Evolutionary conservation across 495 filamentous ascomycete genomes (phyloP).

Genomic region (Trichoderma erinaceum): DNA sequence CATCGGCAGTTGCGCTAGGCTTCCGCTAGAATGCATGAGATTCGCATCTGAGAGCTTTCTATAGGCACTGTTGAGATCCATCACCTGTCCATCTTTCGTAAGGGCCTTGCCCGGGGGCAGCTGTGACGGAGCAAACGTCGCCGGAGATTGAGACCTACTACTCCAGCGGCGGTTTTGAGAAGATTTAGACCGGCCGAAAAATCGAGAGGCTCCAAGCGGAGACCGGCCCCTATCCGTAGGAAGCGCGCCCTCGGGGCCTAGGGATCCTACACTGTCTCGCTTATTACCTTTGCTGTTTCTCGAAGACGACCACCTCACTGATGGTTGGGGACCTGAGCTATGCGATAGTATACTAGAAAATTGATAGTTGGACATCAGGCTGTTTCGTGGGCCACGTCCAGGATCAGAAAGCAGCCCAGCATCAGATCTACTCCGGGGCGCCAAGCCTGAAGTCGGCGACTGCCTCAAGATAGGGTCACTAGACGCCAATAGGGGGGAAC

Average conservation of each 20-base stretch:
- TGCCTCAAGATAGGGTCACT: slow-evolving; percentile 16
- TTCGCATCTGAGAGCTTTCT: slow-evolving; percentile 60
- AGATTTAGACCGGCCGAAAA: slow-evolving; percentile 53
- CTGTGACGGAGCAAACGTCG: slow-evolving; percentile 32
- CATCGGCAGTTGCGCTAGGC: slow-evolving; percentile 46
- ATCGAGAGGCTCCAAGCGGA: slow-evolving; percentile 37
- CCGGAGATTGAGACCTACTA: slow-evolving; percentile 56
- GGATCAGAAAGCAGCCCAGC: slow-evolving; percentile 39
- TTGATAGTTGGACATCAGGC: slow-evolving; percentile 45
- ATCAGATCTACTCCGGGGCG: slow-evolving; percentile 46
- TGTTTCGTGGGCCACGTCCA: slow-evolving; percentile 30
- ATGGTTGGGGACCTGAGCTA: neutral
- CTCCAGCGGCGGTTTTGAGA: slow-evolving; percentile 45
- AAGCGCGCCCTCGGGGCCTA: slow-evolving; percentile 40
- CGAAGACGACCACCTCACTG: slow-evolving; percentile 5
- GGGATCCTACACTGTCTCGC: slow-evolving; percentile 36
- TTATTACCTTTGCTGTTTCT: slow-evolving; percentile 18
- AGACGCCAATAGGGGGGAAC: slow-evolving; percentile 32
- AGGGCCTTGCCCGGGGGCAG: slow-evolving; percentile 36
- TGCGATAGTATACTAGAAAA: slow-evolving; percentile 38
- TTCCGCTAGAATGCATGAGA: slow-evolving; percentile 49
- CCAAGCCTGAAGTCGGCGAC: slow-evolving; percentile 20
- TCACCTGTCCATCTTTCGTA: slow-evolving; percentile 45
- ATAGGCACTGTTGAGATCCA: slow-evolving; percentile 56
- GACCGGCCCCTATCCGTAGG: slow-evolving; percentile 41